Conservation (phyloP, 257 asterid species). For the Solanum ahanhuiri region DNA sequence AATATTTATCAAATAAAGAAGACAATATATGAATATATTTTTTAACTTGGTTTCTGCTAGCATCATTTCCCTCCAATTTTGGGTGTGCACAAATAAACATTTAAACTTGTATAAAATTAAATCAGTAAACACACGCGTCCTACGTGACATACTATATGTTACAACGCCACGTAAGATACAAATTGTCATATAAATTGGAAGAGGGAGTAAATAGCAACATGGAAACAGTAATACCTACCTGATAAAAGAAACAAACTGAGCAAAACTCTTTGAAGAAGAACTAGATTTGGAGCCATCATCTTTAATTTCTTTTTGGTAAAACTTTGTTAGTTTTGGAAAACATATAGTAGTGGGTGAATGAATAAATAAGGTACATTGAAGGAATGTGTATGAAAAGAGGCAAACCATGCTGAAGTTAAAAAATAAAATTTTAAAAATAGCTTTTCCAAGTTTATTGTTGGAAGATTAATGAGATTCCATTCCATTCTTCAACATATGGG, state of each 20-base stretch:
- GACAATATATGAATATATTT: too few species aligned
- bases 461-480: slow-evolving; percentile 28
- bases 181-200: too few species aligned
- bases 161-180: too few species aligned
- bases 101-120: too few species aligned
- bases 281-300: not conserved
- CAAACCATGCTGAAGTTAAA: not conserved
- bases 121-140: too few species aligned
- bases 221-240: slow-evolving; percentile 12
- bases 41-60: too few species aligned
- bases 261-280: not conserved
- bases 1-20: too few species aligned
- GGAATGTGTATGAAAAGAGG: not conserved
- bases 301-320: not conserved
- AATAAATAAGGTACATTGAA: not conserved
- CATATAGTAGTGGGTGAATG: not conserved
- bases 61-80: too few species aligned
- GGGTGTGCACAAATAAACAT: accelerated
- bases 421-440: not conserved
- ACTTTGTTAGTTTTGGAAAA: not conserved
- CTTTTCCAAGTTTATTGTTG: not conserved
- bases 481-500: not conserved
- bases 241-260: slow-evolving; percentile 18
- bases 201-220: not conserved
- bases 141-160: too few species aligned